Evolutionary conservation across 805 yeast genomes (phyloP), one percentile per base, ranked within the genome.

Genomic region (Metschnikowia koreensis): DNA sequence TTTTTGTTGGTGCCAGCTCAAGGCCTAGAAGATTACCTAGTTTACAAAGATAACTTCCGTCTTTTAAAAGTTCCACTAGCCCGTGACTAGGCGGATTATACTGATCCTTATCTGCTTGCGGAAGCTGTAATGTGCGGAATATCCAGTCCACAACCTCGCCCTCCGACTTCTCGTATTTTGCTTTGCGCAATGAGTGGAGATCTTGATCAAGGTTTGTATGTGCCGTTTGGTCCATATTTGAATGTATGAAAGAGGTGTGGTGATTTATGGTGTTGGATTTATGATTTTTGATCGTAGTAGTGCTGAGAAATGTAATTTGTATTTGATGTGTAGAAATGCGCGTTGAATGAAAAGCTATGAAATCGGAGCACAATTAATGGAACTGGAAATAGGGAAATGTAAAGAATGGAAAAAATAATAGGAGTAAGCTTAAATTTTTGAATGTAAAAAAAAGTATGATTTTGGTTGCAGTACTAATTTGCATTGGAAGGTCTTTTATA

Each of bases 201-300:
- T 86, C 90, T 47, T 83, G 83, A 61, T 86, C 92, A 36, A 86
- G 65, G 28, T 85, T 83, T 0, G 89, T 77, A 7, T 48, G 31
- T 2, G 71, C 70, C 38, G 55, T 37, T 38, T 51, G 60, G 28
- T 40, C 13, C 48, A 43, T 41, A 17, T 34, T 15, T 9, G 42
- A 12, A 17, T 17, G 26, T 3, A 2, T 13, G 7, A 22, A 6
- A 9, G 2, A 8, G 8, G 12, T 12, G 3, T 13, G 16, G 17
- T 27, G 52, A 50, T 40, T 44, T 50, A 44, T 44, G 41, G 34
- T 36, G 17, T 5, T 31, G 13, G 29, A 33, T 46, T 38, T 17
- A 29, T n/a, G 15, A 13, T 26, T 45, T 38, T 8, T 8, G 28
- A 27, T 3, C 12, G 11, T 22, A 33, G 39, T 34, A 27, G 15